A percentile compares a stretch with the other conserved stretches of the same genome.
phyloP scores from a whole-genome alignment of 768 basidiomycete species.

The Termitomyces sp. region DNA sequence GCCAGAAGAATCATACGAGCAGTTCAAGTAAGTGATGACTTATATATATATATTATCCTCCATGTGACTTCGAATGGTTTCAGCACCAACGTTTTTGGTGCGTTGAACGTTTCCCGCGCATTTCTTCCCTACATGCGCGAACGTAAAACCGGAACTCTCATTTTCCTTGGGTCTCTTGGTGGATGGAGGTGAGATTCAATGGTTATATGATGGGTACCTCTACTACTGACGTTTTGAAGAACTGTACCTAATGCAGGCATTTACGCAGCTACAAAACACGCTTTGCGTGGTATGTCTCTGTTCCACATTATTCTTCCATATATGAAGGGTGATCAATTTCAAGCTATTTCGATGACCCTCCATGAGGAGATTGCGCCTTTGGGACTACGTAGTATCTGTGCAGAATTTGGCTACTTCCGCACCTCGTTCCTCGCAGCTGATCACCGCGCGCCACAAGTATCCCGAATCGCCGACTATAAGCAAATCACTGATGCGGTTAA shows the following conservation, averaged over 20 bases:
- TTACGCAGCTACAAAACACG: constrained; percentile 31
- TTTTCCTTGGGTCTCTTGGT: constrained; percentile 41
- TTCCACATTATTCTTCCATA: no score
- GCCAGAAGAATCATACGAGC: constrained; percentile 39
- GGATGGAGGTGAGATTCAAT: constrained; percentile 41
- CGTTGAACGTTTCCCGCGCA: constrained; percentile 39
- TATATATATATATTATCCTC: no score
- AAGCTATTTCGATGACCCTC: constrained; percentile 22
- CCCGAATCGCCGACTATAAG: no score
- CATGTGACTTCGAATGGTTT: no score
- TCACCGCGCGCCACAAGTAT: no score
- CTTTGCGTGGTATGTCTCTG: constrained; percentile 30
- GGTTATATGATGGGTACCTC: no score
- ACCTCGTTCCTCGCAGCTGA: constrained; percentile 29
- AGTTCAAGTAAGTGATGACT: constrained; percentile 32
- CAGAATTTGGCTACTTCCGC: constrained; percentile 41
- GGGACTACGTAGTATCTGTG: constrained; percentile 34
- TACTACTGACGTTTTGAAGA: no score
- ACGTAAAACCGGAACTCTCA: constrained; percentile 38
- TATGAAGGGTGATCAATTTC: no score
- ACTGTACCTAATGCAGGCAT: neutral
- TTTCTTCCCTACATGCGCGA: constrained; percentile 48
- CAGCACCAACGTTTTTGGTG: constrained; percentile 34
- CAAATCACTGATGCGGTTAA: no score
- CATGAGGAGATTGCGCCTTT: constrained; percentile 32